A percentile compares a stretch with the other conserved stretches of the same genome.
Conservation (phyloP, 192 early-diverging fungal genomes). For the Linderina pennispora region DNA sequence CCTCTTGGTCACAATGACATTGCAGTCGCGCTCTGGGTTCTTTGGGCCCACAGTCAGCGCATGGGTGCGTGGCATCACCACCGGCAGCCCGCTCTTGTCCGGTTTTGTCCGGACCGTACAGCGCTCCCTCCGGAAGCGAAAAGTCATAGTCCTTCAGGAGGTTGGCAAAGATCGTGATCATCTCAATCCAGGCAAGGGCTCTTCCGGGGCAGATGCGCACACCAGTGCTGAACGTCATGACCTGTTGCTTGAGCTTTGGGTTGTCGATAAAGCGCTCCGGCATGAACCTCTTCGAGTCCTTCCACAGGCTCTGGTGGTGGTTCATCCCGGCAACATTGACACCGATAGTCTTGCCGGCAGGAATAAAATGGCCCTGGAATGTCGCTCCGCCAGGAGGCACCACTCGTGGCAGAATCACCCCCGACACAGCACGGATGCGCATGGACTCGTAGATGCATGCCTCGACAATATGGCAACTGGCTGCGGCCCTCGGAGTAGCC, state of each 20-base stretch:
- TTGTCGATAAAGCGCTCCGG: constrained; percentile 1
- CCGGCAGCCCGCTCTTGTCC: background rate
- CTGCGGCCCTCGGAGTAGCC: background rate
- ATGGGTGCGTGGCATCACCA: background rate
- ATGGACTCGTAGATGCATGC: constrained; percentile 3
- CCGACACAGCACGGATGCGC: background rate
- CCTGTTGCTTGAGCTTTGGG: background rate
- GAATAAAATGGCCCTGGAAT: background rate
- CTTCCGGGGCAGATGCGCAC: background rate
- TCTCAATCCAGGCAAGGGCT: background rate
- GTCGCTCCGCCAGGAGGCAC: background rate
- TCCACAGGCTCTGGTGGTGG: background rate
- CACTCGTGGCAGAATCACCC: background rate
- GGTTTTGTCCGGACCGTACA: background rate
- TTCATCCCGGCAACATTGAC: background rate
- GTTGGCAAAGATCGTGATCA: background rate
- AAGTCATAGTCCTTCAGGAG: constrained; percentile 2
- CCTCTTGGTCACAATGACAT: too few species aligned
- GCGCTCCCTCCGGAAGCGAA: background rate
- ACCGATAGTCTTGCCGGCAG: background rate
- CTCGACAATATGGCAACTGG: constrained; percentile 2
- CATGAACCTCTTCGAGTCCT: background rate
- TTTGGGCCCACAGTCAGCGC: background rate
- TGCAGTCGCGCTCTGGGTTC: background rate
- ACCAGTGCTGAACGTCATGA: background rate